Base-by-base conservation (phyloP, 257 asterid genomes). In the Lycium barbarum region DNA sequence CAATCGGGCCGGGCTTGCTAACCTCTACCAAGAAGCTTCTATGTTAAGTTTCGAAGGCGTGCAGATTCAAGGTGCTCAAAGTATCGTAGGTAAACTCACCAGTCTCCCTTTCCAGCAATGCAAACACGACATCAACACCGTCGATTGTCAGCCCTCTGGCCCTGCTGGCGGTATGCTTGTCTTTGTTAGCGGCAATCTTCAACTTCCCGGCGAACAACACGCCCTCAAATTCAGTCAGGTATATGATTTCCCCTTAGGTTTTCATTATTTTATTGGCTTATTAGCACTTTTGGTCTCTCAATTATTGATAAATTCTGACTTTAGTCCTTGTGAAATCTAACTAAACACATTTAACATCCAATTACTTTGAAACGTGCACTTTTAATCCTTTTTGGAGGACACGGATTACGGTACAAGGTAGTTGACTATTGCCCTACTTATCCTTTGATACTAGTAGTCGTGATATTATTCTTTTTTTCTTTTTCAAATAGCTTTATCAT, bases 141-240 rank as follows among this genome's bases (percentile, higher is more conserved):
- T 90, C 40, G 95, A 90, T 85, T 92, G 90, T 81, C 95, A 92
- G 88, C 95, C 92, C 7, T 92, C 95, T 36, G 95, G 95, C n/a
- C 91, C 92, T 49, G 88, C 90, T 81, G 93, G 93, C n/a, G 92
- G 94, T 6, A 87, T 92, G 89, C 91, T 92, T 26, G 94, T 91
- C 51, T 89, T 92, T 22, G 95, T 90, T 43, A 88, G 91, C 70
- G 95, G 93, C 15, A 92, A 88, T 67, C 95, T 92, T 73, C 90
- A 90, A 81, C 88, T 92, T n/a, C 83, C 82, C 26, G 95, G 95
- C 14, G 95, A 92, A 83, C 89, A 87, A 59, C 93, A 92, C 86
- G 87, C 91, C 66, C 92, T 90, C 81, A 92, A 89, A 66, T 92
- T 92, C 53, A 88, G 89, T 71, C 91, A 88, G 89, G 91, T 84